Evolutionary conservation across 352 stramenopile genomes (phyloP), one percentile per base, ranked within the genome.

Genomic region (Pythium sukuiense): DNA sequence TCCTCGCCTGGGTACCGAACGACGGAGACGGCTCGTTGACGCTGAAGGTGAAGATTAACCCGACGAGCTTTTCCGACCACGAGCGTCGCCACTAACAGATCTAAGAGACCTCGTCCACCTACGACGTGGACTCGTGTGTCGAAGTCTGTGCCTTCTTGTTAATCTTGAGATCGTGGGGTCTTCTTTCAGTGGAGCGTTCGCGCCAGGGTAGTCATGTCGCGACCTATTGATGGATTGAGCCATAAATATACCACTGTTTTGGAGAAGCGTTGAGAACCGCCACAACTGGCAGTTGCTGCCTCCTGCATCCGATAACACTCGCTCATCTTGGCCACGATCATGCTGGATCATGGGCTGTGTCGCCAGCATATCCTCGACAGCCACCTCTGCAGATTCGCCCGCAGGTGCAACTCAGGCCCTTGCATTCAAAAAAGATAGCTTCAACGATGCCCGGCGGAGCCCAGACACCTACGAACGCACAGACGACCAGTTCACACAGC

Each of bases 1-100:
- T 80, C 30, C 61, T 89, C 16, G 49, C 87, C 16, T 91, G 77
- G 80, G 63, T 89, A 8, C 74, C 83, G 12, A 68, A 75, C 41
- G 66, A 73, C 41, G 71, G 71, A 6, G 13, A 77, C 41, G 63
- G 63, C 35, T 12, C 32, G 26, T 55, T 70, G 2, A 45, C n/a
- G 24, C 26, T 70, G 26, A 53, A 60, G 7, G 63, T 70, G 14
- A 29, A 48, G 49, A 70, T 70, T 46, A 70, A 70, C 63, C 63
- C 63, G 20, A 70, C 63, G 45, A 50, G 26, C 46, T 70, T 70
- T 35, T 63, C 27, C 0, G 63, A 64, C 39, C 50, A 64, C 9
- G 27, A 26, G 14, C 48, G 55, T 11, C 63, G 63, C n/a, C 20
- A 58, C 3, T 68, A 65, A 43, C 20, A 24, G 20, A 24, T 24